These are phyloP conservation scores for Penicillium paradoxum DNA, from an alignment of 495 filamentous ascomycete genomes.

Conservation along the genomic window DNA sequence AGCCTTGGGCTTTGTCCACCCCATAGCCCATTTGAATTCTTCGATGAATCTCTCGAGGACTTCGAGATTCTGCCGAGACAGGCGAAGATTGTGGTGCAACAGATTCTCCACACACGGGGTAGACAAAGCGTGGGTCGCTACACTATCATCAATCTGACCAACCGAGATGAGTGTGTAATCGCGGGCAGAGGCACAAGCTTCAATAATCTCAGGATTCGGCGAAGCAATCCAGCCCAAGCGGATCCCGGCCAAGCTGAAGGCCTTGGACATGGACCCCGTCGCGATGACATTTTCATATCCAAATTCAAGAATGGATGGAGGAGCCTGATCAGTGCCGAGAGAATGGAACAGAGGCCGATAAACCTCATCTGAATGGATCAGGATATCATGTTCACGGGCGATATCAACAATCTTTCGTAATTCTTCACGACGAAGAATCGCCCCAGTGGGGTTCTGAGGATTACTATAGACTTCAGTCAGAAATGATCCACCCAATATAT, in stretches of 20 bases:
- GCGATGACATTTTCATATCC: conserved; percentile 63
- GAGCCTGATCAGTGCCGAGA: conserved; percentile 48
- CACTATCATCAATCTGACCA: conserved; percentile 70
- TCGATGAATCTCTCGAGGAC: conserved; percentile 60
- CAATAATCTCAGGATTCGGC: conserved; percentile 54
- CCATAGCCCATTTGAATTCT: conserved; percentile 51
- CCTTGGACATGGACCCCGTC: conserved; percentile 84
- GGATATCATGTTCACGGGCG: conserved; percentile 56
- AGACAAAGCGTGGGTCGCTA: conserved; percentile 68
- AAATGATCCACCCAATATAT: neutral
- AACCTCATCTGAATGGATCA: conserved; percentile 74
- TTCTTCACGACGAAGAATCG: conserved; percentile 54
- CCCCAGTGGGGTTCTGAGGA: conserved; percentile 83
- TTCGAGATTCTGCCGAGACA: conserved; percentile 64
- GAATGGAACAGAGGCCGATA: conserved; percentile 83
- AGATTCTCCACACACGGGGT: conserved; percentile 56
- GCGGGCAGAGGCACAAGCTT: conserved; percentile 57
- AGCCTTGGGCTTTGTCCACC: conserved; percentile 68
- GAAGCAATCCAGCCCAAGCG: conserved; percentile 79
- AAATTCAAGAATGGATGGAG: conserved; percentile 62
- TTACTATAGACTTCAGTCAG: conserved; percentile 49
- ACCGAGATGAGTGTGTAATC: conserved; percentile 89
- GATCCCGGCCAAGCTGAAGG: conserved; percentile 77
- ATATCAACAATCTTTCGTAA: conserved; percentile 60
- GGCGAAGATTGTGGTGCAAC: conserved; percentile 59